Conservation (phyloP, 768 basidiomycete species). For the Tulasnella sp. region DNA sequence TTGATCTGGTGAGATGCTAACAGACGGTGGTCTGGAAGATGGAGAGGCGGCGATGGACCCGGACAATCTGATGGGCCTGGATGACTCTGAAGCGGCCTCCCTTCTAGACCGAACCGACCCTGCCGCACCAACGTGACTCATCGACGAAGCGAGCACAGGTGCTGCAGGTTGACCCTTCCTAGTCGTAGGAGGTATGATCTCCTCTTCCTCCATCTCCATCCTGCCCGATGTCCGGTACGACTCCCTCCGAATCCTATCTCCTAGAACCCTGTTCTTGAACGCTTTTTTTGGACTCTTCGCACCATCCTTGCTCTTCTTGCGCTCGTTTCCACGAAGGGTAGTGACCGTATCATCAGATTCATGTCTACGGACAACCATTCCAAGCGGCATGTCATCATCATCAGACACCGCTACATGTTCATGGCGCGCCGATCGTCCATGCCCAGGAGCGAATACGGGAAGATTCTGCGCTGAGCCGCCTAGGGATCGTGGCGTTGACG, state of each 20-base stretch:
- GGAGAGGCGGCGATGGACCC: too few species aligned
- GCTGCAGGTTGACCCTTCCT: too few species aligned
- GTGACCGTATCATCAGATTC: not conserved
- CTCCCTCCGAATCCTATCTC: constrained; percentile 52
- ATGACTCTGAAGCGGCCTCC: too few species aligned
- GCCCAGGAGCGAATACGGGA: not conserved
- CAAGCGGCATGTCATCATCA: constrained; percentile 58
- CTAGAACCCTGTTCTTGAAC: constrained; percentile 50
- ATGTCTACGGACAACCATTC: constrained; percentile 38
- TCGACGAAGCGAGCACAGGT: too few species aligned
- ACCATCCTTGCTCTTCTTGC: constrained; percentile 45
- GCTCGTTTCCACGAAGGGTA: constrained; percentile 20
- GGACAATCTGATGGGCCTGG: too few species aligned
- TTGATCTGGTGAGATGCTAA: too few species aligned
- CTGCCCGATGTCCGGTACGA: constrained; percentile 36
- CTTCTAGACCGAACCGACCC: too few species aligned
- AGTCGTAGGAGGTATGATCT: too few species aligned
- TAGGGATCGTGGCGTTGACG: not conserved
- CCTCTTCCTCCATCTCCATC: too few species aligned
- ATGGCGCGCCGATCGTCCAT: not conserved
- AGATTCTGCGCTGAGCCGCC: not conserved
- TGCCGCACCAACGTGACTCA: too few species aligned
- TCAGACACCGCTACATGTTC: constrained; percentile 35
- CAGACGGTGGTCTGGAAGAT: too few species aligned
- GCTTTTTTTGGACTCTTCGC: constrained; percentile 35